phyloP scores from a whole-genome alignment of 1,284 basidiomycete genomes.

The Ganoderma lingzhi region DNA sequence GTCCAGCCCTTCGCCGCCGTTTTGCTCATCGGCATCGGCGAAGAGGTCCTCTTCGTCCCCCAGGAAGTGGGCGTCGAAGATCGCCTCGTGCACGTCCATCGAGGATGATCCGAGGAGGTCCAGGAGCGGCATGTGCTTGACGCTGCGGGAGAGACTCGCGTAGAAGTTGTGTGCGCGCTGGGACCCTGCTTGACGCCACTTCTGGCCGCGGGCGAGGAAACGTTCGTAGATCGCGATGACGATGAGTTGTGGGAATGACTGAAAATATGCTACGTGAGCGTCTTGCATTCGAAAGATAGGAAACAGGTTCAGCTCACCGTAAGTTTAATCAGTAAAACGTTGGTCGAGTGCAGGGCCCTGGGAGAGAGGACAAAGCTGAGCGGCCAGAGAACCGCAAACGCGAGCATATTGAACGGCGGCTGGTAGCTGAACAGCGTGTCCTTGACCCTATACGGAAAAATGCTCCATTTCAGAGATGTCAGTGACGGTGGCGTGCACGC shows the following conservation, averaged over 20 bases:
- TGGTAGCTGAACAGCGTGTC: constrained; percentile 93
- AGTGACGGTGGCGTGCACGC: constrained; percentile 30
- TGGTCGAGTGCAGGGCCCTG: constrained; percentile 77
- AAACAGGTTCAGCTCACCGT: constrained; percentile 54
- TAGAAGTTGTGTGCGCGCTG: constrained; percentile 64
- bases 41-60: constrained; percentile 48
- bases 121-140: constrained; percentile 76
- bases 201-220: constrained; percentile 59
- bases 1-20: constrained; percentile 44
- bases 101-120: constrained; percentile 75
- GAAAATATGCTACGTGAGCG: background rate
- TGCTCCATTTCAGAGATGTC: background rate
- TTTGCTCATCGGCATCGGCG: constrained; percentile 57
- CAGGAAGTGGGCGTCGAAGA: constrained; percentile 72
- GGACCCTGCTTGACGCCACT: constrained; percentile 57
- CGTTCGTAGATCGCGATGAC: constrained; percentile 86
- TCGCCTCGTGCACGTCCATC: constrained; percentile 74
- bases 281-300: background rate
- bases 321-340: constrained; percentile 84
- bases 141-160: constrained; percentile 68
- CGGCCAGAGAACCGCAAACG: constrained; percentile 81
- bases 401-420: constrained; percentile 85
- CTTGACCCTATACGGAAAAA: constrained; percentile 67
- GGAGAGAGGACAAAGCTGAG: constrained; percentile 77
- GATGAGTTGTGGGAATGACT: constrained; percentile 84